Conservation (phyloP, 208 protist species). For the Balamuthia mandrillaris region DNA sequence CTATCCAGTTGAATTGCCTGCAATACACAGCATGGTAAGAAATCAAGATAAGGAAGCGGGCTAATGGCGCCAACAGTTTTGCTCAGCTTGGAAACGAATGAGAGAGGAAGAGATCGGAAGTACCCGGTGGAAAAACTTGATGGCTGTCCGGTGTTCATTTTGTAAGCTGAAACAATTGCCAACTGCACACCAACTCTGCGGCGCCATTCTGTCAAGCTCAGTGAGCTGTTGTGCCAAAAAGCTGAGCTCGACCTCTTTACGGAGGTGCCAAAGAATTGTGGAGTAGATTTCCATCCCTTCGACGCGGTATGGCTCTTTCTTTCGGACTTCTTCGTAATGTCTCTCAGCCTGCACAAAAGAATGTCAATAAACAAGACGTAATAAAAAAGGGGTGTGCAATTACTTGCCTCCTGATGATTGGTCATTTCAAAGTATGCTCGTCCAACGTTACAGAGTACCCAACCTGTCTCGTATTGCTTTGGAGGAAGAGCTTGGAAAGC, state of each 20-base stretch:
- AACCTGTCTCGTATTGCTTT: conserved; percentile 57
- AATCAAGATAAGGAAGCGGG: neutral
- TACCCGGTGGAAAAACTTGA: conserved; percentile 88
- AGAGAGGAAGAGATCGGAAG: neutral
- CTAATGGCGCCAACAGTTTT: neutral
- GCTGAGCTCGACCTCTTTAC: conserved; percentile 74
- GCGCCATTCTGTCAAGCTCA: conserved; percentile 78
- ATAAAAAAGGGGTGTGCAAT: conserved; percentile 38
- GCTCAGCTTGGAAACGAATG: neutral
- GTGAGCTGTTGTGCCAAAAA: conserved; percentile 83
- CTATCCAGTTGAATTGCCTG: conserved; percentile 78
- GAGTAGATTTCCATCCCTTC: conserved; percentile 81
- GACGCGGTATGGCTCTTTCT: conserved; percentile 54
- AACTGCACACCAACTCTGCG: conserved; percentile 84
- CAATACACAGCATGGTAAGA: neutral
- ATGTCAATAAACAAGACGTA: conserved; percentile 59
- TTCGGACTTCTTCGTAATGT: conserved; percentile 66
- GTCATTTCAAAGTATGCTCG: conserved; percentile 66
- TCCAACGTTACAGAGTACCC: conserved; percentile 62
- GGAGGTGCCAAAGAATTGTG: conserved; percentile 92
- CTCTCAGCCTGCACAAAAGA: conserved; percentile 51
- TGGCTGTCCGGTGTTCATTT: conserved; percentile 86
- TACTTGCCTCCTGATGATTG: conserved; percentile 44
- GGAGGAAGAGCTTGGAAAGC: conserved; percentile 35
- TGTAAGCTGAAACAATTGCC: conserved; percentile 90